Conservation (phyloP, 2,329 filamentous ascomycete genomes). For the Ophiostoma australiae region DNA sequence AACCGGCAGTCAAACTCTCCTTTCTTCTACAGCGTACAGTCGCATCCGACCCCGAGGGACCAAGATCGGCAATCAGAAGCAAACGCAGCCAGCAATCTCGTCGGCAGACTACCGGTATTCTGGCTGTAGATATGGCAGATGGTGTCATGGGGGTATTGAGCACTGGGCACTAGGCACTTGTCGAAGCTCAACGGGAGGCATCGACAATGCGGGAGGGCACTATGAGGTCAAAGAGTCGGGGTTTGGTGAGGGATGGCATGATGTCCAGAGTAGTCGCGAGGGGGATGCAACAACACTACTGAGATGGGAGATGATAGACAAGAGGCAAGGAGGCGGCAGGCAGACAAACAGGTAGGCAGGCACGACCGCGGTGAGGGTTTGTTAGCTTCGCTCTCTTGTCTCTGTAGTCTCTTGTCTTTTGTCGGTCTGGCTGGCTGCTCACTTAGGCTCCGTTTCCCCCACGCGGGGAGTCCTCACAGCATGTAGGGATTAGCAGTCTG, state of each 20-base stretch:
- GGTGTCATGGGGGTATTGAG: neutral
- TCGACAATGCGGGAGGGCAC: neutral
- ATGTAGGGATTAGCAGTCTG: neutral
- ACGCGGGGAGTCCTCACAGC: neutral
- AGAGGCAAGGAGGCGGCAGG: neutral
- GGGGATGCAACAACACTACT: neutral
- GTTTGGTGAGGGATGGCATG: neutral
- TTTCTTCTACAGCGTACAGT: no score
- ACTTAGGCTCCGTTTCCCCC: neutral
- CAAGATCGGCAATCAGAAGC: neutral
- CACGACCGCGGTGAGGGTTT: neutral
- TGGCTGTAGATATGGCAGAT: neutral
- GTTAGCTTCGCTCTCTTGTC: neutral
- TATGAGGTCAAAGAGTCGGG: neutral
- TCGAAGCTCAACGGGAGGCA: neutral
- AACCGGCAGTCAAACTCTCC: no score
- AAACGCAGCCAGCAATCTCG: neutral
- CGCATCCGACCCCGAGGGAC: neutral
- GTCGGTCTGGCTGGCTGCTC: neutral
- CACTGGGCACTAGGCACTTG: no score
- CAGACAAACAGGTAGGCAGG: neutral
- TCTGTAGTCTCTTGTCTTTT: neutral
- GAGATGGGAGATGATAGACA: neutral
- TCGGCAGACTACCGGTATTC: neutral
- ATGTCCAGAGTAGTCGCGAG: neutral